Conservation (phyloP, 495 filamentous ascomycete genomes). For the Cercophora sp. region DNA sequence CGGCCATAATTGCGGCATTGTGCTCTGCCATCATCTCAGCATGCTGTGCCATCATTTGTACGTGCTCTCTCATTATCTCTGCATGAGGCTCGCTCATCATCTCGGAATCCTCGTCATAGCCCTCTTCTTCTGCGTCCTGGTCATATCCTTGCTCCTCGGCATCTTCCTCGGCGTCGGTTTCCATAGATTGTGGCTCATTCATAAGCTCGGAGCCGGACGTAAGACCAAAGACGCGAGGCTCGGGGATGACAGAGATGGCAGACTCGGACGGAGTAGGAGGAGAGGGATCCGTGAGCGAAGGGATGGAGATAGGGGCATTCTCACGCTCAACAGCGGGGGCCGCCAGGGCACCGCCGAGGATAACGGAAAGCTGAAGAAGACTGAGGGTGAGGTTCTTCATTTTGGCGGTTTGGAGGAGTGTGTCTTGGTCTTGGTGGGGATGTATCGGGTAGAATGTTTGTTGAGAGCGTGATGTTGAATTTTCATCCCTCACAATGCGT, state of each 20-base stretch:
- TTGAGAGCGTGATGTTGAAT: too few species aligned
- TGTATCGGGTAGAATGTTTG: too few species aligned
- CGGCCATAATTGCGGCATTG: background rate
- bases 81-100: too few species aligned
- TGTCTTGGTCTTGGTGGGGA: too few species aligned
- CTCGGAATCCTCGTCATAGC: background rate
- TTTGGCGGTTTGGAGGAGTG: too few species aligned
- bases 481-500: too few species aligned
- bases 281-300: background rate
- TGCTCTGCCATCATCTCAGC: too few species aligned
- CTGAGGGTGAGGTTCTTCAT: constrained; percentile 10
- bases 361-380: constrained; percentile 7
- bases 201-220: too few species aligned
- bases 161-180: too few species aligned
- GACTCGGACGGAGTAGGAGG: background rate
- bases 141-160: background rate
- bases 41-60: background rate
- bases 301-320: constrained; percentile 1
- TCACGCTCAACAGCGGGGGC: background rate
- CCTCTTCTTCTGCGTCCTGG: background rate
- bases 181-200: too few species aligned
- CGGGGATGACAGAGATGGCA: background rate
- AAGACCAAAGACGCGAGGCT: background rate
- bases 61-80: too few species aligned
- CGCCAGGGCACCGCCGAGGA: constrained; percentile 9